phyloP scores from a whole-genome alignment of 768 basidiomycete genomes.

The Coprinopsis sp. region DNA sequence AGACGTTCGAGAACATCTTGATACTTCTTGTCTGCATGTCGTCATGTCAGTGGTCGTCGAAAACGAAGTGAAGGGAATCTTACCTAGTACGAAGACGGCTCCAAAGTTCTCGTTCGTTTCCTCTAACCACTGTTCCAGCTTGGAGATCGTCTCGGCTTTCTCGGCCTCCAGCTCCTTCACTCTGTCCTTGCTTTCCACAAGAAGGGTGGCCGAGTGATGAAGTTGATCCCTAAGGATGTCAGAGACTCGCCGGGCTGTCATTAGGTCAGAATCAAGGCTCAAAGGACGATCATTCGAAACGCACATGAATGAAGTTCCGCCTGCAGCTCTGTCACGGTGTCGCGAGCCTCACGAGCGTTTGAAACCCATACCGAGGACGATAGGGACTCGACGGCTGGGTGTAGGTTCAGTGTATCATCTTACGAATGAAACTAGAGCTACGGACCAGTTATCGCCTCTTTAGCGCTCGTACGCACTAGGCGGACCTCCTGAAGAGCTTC shows the following conservation, averaged over 20 bases:
- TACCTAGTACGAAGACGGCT: not conserved
- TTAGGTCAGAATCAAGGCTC: not conserved
- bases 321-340: not conserved
- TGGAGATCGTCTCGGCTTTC: conserved; percentile 19
- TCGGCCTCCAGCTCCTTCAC: conserved; percentile 33
- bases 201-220: conserved; percentile 26
- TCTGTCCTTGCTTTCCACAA: conserved; percentile 28
- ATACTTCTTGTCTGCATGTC: conserved; percentile 19
- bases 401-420: not conserved
- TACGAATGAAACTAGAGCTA: too few relatives aligned
- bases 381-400: not conserved
- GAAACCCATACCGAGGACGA: conserved; percentile 1
- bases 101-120: conserved; percentile 2
- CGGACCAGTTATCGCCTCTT: too few relatives aligned
- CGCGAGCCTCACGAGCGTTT: not conserved
- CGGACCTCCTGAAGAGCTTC: too few relatives aligned
- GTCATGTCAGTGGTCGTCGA: not conserved
- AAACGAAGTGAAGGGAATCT: not conserved
- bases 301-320: not conserved
- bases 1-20: conserved; percentile 21
- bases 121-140: conserved; percentile 15
- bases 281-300: not conserved
- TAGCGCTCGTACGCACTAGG: too few relatives aligned
- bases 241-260: conserved; percentile 31
- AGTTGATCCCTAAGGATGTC: conserved; percentile 38